Evolutionary conservation across 108 stramenopile genomes (phyloP).

Genomic region (Fragilaria crotonensis): DNA sequence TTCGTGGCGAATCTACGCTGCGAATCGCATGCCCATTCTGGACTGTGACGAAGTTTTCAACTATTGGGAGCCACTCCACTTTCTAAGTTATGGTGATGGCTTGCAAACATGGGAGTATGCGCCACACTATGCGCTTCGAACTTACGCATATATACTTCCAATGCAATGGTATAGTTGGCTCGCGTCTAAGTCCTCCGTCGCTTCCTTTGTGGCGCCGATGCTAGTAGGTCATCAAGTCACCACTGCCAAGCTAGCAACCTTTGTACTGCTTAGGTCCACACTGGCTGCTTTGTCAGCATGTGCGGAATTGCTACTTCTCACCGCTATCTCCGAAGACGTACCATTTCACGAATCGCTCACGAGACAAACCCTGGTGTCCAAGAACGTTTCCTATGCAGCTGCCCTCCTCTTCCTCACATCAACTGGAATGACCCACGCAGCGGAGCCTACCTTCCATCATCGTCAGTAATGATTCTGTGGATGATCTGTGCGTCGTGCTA

Average conservation of each 20-base stretch:
- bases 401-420: slow-evolving; percentile 45
- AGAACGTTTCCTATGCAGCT: neutral
- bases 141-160: slow-evolving; percentile 88
- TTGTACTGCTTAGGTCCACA: slow-evolving; percentile 22
- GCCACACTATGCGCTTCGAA: slow-evolving; percentile 85
- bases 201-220: slow-evolving; percentile 8
- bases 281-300: slow-evolving; percentile 2
- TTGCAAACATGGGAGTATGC: slow-evolving; percentile 95
- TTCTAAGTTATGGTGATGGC: slow-evolving; percentile 63
- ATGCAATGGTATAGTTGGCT: slow-evolving; percentile 16
- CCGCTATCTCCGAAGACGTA: slow-evolving; percentile 15
- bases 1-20: slow-evolving; percentile 39
- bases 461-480: slow-evolving; percentile 56
- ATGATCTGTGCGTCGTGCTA: slow-evolving; percentile 13
- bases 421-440: slow-evolving; percentile 77
- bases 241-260: slow-evolving; percentile 4
- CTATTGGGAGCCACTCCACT: slow-evolving; percentile 98
- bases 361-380: neutral
- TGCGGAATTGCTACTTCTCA: neutral
- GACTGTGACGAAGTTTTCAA: slow-evolving; percentile 99
- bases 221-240: slow-evolving; percentile 12
- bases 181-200: neutral
- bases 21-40: slow-evolving; percentile 77
- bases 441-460: slow-evolving; percentile 82
- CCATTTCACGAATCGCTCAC: neutral